phyloP scores from a whole-genome alignment of 106 monocot species.

The Ottelia alismoides region DNA sequence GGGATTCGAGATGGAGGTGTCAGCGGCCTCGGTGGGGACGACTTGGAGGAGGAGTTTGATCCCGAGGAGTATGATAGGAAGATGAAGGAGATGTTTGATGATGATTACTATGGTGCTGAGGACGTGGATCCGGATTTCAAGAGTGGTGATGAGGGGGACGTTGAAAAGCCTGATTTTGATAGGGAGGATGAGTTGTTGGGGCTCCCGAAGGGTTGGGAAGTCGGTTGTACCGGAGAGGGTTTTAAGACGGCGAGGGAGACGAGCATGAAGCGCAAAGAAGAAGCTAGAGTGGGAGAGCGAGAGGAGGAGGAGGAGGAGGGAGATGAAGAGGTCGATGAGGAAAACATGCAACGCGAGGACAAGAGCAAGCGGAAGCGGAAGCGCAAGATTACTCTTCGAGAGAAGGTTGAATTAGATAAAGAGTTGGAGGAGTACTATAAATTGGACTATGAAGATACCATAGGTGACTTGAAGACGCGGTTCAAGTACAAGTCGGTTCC shows the following conservation, averaged over 20 bases:
- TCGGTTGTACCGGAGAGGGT: conserved; percentile 23
- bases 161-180: conserved; percentile 86
- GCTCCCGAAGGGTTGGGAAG: conserved; percentile 61
- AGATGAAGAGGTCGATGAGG: not conserved
- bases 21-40: conserved; percentile 37
- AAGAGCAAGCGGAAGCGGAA: conserved; percentile 30
- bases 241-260: conserved; percentile 30
- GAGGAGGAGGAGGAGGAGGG: conserved; percentile 24
- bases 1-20: conserved; percentile 41
- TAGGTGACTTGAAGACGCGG: conserved; percentile 89
- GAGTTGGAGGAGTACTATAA: conserved; percentile 97
- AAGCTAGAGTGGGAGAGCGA: conserved; percentile 23
- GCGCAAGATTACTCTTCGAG: conserved; percentile 29
- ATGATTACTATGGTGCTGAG: conserved; percentile 58
- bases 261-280: conserved; percentile 21
- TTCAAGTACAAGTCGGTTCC: conserved; percentile 76
- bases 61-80: conserved; percentile 90
- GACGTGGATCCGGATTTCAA: conserved; percentile 75
- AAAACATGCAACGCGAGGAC: conserved; percentile 1
- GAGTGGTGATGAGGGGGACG: conserved; percentile 43
- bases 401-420: conserved; percentile 90
- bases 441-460: conserved; percentile 92
- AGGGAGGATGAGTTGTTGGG: conserved; percentile 90
- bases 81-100: conserved; percentile 61
- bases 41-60: conserved; percentile 88